Evolutionary conservation across 371 early-diverging fungal genomes (phyloP), one percentile per base, ranked within the genome.

Genomic region (Syncephalis plumigaleata): DNA sequence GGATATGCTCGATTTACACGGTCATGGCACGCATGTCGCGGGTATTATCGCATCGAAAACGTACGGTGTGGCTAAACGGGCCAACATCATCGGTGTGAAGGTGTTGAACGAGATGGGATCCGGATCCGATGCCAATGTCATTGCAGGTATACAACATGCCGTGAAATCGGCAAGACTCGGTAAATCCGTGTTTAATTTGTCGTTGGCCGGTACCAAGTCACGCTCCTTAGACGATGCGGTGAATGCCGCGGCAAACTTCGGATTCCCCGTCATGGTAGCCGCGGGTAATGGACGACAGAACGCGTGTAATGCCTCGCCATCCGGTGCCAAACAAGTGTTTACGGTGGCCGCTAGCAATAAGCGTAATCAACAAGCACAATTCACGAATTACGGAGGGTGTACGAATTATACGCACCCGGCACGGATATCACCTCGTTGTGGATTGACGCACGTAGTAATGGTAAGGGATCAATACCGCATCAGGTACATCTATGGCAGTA

Each of bases 391-490:
- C 51, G 97, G 96, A 46, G 59, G 60, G 39, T 96, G 97, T 65
- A 91, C 91, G 87, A 93, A 61, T 75, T 96, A 22, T 89, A 90
- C 61, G 90, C 87, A 27, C 93, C 93, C 31, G 99, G 99, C 37
- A 70, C 79, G 49, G 76, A 91, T 56, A 93, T 98, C 46, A 55
- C 70, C 42, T 88, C 90, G 45, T 70, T 82, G 45, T 95, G 91
- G 90, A 84, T 76, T 56, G 31, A 11, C 31, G 31, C n/a, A n/a
- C n/a, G n/a, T n/a, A 85, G 87, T 27, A 69, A 70, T 51, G 62
- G 63, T 42, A 53, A 54, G 55, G 75, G 71, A 49, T 44, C 17
- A 57, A 57, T 25, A 59, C 55, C n/a, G 50, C 59, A 44, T 63
- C 65, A 16, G 72, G 72, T 9, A 70, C 70, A 0, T 65, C 65